These are phyloP conservation scores for Simplicillium aogashimaense DNA, from an alignment of 2,329 filamentous ascomycete species.

Conservation along the genomic window DNA sequence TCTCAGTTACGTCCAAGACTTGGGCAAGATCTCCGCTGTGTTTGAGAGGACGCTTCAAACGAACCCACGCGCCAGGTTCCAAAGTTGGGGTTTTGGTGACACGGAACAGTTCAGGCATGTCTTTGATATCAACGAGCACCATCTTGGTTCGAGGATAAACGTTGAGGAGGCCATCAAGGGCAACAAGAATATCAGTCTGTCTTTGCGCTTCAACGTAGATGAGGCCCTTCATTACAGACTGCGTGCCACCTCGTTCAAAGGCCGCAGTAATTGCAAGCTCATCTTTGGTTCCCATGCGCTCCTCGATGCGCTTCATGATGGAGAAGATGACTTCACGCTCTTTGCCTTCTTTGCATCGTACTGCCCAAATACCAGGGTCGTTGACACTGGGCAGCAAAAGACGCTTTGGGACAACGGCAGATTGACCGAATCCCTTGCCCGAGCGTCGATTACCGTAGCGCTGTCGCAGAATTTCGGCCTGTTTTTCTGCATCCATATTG, in stretches of 20 bases:
- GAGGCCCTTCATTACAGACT: constrained; percentile 80
- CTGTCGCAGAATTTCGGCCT: constrained; percentile 77
- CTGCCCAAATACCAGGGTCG: constrained; percentile 91
- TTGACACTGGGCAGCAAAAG: constrained; percentile 86
- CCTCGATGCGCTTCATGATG: constrained; percentile 81
- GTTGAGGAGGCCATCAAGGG: constrained; percentile 76
- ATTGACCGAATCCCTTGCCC: constrained; percentile 54
- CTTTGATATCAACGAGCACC: constrained; percentile 85
- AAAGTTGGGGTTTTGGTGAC: constrained; percentile 79
- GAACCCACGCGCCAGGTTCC: constrained; percentile 84
- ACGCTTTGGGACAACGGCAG: constrained; percentile 72
- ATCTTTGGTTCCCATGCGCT: constrained; percentile 67
- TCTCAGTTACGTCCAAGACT: constrained; percentile 85
- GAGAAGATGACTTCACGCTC: constrained; percentile 83
- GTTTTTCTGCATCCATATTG: constrained; percentile 86
- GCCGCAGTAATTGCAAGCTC: constrained; percentile 78
- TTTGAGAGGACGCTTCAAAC: constrained; percentile 68
- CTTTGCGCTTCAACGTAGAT: constrained; percentile 89
- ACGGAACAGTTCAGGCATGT: constrained; percentile 92
- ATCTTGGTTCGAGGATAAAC: constrained; percentile 84
- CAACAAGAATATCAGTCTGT: constrained; percentile 75
- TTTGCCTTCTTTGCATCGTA: constrained; percentile 89
- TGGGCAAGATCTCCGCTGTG: constrained; percentile 87
- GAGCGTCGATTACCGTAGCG: constrained; percentile 74
- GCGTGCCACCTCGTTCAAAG: constrained; percentile 75